Evolutionary conservation across 2,329 filamentous ascomycete genomes (phyloP).

Genomic region (Tolypocladium pustulatum): DNA sequence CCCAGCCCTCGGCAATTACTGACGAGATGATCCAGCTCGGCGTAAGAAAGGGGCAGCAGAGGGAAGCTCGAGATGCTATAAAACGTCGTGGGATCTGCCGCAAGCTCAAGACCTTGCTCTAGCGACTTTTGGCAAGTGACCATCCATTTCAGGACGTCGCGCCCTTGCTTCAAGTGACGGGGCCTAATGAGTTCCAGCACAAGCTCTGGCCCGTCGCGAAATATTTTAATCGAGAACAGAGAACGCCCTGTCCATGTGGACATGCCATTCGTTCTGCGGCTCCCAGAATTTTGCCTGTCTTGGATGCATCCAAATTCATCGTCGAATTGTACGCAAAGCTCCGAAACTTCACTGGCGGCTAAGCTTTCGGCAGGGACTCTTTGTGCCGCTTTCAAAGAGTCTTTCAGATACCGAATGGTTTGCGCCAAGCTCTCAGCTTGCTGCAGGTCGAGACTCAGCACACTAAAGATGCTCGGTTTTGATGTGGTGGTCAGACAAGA

Average conservation of each 20-base stretch:
- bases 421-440: neutral
- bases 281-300: neutral
- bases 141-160: neutral
- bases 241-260: neutral
- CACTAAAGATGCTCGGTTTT: neutral
- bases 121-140: neutral
- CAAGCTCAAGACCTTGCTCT: neutral
- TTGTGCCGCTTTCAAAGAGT: neutral
- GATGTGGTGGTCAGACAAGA: neutral
- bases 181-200: neutral
- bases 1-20: neutral
- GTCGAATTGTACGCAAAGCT: neutral
- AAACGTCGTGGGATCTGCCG: neutral
- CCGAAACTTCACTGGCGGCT: neutral
- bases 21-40: neutral
- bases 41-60: neutral
- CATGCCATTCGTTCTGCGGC: neutral
- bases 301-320: neutral
- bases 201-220: neutral
- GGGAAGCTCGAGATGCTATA: neutral
- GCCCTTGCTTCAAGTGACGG: neutral
- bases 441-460: neutral
- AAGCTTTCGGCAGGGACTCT: neutral
- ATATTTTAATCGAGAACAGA: neutral
- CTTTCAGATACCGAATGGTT: neutral